Percentiles rank a stretch among this genome's conserved stretches.
phyloP scores from a whole-genome alignment of 495 filamentous ascomycete genomes.

The Hypoxylon crocopeplum region DNA sequence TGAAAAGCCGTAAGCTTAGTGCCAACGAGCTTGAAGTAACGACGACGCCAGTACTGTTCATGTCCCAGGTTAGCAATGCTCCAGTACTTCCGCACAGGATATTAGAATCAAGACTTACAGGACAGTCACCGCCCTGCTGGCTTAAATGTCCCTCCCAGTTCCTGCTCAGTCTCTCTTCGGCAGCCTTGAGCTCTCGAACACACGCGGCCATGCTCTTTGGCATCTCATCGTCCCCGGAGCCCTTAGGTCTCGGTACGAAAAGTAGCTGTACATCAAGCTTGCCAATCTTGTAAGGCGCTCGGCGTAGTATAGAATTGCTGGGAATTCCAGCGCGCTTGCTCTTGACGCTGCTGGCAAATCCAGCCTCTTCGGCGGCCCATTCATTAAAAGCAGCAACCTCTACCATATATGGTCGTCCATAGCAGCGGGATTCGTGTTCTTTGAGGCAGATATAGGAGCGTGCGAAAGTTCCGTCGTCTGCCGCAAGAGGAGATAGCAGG shows the following conservation, averaged over 20 bases:
- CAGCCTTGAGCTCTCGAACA: slow-evolving; percentile 88
- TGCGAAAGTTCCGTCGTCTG: slow-evolving; percentile 89
- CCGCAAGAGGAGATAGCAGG: slow-evolving; percentile 81
- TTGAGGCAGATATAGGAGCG: slow-evolving; percentile 91
- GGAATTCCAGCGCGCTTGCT: slow-evolving; percentile 72
- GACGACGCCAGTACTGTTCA: slow-evolving; percentile 89
- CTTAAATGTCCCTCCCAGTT: slow-evolving; percentile 88
- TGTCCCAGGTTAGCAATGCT: slow-evolving; percentile 34
- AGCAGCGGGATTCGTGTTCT: slow-evolving; percentile 86
- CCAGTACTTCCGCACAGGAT: neutral
- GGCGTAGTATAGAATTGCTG: slow-evolving; percentile 64
- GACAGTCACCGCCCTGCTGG: slow-evolving; percentile 97
- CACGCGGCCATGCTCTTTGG: slow-evolving; percentile 97
- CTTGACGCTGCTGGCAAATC: slow-evolving; percentile 75
- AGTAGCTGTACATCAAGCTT: slow-evolving; percentile 92
- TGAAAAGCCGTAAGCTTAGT: slow-evolving; percentile 95
- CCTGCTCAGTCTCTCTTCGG: slow-evolving; percentile 73
- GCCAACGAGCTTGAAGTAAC: slow-evolving; percentile 93
- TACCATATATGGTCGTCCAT: slow-evolving; percentile 82
- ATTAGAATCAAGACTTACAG: slow-evolving; percentile 67
- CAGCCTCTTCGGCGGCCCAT: slow-evolving; percentile 88
- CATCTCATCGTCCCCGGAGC: slow-evolving; percentile 91
- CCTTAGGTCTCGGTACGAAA: slow-evolving; percentile 91
- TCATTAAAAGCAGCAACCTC: slow-evolving; percentile 96
- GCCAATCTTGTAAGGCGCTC: slow-evolving; percentile 91